phyloP scores from a whole-genome alignment of 495 filamentous ascomycete genomes.

The Xylaria scruposa region DNA sequence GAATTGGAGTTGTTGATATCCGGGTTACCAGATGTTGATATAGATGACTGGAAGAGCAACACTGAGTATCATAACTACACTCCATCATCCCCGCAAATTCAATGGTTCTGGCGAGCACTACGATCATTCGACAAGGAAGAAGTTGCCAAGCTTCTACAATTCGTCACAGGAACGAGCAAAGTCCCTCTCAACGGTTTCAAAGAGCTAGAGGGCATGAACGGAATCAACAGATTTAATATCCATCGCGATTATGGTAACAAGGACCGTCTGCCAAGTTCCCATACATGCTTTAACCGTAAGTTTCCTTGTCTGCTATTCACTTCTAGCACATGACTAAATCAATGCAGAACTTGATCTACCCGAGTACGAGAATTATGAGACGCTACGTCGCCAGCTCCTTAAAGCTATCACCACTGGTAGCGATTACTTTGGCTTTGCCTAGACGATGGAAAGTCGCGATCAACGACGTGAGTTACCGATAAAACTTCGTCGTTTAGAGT shows the following conservation, averaged over 20 bases:
- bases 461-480: neutral
- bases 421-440: slow-evolving; percentile 99
- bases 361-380: slow-evolving; percentile 97
- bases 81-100: slow-evolving; percentile 91
- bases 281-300: slow-evolving; percentile 99
- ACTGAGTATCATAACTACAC: slow-evolving; percentile 99
- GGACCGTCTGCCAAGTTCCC: slow-evolving; percentile 91
- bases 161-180: slow-evolving; percentile 98
- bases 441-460: slow-evolving; percentile 34
- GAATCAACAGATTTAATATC: slow-evolving; percentile 97
- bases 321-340: slow-evolving; percentile 42
- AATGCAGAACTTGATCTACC: slow-evolving; percentile 91
- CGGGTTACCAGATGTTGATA: slow-evolving; percentile 93
- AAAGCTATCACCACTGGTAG: slow-evolving; percentile 94
- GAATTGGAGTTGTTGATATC: slow-evolving; percentile 97
- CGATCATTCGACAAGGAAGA: slow-evolving; percentile 99
- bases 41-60: slow-evolving; percentile 99
- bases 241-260: slow-evolving; percentile 98
- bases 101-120: slow-evolving; percentile 99
- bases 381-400: slow-evolving; percentile 82
- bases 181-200: slow-evolving; percentile 99
- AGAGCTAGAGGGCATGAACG: slow-evolving; percentile 99
- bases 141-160: slow-evolving; percentile 94
- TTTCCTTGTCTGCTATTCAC: slow-evolving; percentile 37
- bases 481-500: neutral